Base-by-base conservation (phyloP, 208 protist genomes). In the Trypanosoma boissoni region DNA sequence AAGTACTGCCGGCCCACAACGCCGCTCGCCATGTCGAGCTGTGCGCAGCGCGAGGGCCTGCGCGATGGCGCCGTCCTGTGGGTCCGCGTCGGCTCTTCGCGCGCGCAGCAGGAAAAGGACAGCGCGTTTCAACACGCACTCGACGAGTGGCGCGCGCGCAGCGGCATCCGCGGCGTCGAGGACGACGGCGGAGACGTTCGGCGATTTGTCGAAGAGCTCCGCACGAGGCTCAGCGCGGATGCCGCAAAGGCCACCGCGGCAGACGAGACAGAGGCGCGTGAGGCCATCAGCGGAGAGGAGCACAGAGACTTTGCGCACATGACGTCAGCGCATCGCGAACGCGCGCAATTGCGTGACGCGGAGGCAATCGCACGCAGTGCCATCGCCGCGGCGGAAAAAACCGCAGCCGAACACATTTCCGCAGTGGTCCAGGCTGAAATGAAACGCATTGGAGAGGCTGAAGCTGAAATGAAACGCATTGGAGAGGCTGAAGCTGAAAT, bases 111-210 rank as follows among this genome's bases (percentile, higher is more conserved):
- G 50, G 50, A 55, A 50, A 36, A 31, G 18, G 66, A 72, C 34
- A 26, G 45, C 39, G 36, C 44, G 0, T 72, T 72, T 58, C 66
- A 72, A 37, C 45, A 29, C 18, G 39, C 56, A 2, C 52, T 72
- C 3, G 58, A 57, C 29, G 58, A 54, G 2, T 72, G 66, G 66
- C 66, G 66, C 16, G 36, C 34, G 26, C 45, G 29, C 23, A 44
- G 66, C 46, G 50, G 57, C 9, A 2, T 72, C 10, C 42, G 42
- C 23, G 51, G 41, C 1, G 27, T 66, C 20, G 12, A 29, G 14
- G 44, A 34, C 37, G 66, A 72, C 61, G 58, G 58, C 14, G 59
- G 66, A 18, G 66, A 72, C 31, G 66, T 72, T n/a, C 46, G 41
- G 37, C 52, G 50, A n/a, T 72, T 72, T 45, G 29, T 67, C 12